Percentiles rank a stretch among this genome's conserved stretches.
Evolutionary conservation across 2,329 filamentous ascomycete species (phyloP).

Genomic region (Metarhizium anisopliae): DNA sequence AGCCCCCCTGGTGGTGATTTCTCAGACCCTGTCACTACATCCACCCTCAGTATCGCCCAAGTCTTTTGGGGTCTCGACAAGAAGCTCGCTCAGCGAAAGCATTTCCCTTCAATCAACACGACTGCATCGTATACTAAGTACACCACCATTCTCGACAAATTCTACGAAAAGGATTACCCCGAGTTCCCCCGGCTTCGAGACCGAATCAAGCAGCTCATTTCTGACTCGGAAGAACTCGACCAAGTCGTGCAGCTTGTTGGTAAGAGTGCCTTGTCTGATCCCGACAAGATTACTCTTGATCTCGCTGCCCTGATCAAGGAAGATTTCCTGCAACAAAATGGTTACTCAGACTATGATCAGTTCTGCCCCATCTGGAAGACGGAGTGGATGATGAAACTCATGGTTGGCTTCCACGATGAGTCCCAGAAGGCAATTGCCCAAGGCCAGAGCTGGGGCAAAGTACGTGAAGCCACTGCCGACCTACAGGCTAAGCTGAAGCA

Average conservation of each 20-base stretch:
- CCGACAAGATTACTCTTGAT: slow-evolving; percentile 97
- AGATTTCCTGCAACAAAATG: slow-evolving; percentile 98
- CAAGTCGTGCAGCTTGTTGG: slow-evolving; percentile 98
- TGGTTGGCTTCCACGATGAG: slow-evolving; percentile 97
- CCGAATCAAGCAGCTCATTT: slow-evolving; percentile 86
- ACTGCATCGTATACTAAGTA: slow-evolving; percentile 95
- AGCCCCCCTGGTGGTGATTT: slow-evolving; percentile 98
- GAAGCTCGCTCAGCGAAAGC: slow-evolving; percentile 97
- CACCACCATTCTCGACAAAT: slow-evolving; percentile 78
- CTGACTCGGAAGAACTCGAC: slow-evolving; percentile 93
- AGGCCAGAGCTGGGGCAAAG: slow-evolving; percentile 86
- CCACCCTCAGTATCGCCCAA: slow-evolving; percentile 93
- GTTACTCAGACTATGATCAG: slow-evolving; percentile 97
- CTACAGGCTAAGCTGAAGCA: slow-evolving; percentile 76
- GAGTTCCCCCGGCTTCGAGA: slow-evolving; percentile 91
- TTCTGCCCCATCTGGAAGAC: slow-evolving; percentile 99
- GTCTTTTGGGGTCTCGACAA: slow-evolving; percentile 99
- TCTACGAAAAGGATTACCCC: slow-evolving; percentile 86
- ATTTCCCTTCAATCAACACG: slow-evolving; percentile 98
- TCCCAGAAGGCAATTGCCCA: slow-evolving; percentile 89
- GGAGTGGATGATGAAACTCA: slow-evolving; percentile 99
- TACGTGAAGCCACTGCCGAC: slow-evolving; percentile 81
- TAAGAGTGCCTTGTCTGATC: slow-evolving; percentile 91
- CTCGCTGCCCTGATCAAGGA: slow-evolving; percentile 90
- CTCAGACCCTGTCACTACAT: slow-evolving; percentile 91